Evolutionary conservation across 2,329 filamentous ascomycete species (phyloP), one percentile per base, ranked within the genome.

Genomic region (Chaetomiaceae sp.): DNA sequence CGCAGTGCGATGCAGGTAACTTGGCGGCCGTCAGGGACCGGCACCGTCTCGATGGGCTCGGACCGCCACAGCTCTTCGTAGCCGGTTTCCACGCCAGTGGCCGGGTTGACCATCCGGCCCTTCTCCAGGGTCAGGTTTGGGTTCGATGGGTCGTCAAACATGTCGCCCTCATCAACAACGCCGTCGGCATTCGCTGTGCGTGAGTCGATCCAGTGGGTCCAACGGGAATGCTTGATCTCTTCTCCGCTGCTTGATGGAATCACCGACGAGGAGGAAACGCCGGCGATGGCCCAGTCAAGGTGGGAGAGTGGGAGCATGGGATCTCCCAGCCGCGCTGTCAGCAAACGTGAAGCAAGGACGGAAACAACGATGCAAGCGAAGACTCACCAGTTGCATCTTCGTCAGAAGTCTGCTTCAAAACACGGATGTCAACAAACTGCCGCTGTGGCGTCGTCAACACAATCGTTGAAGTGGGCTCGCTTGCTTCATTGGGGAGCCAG

Each of bases 1-100:
- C 66, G 63, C 36, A 80, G 61, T 29, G 83, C 76, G 2, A 71
- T 59, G 38, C 69, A 72, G n/a, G 44, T 29, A 12, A 43, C 56
- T 55, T 25, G 38, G 1, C 22, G 19, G 12, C 25, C 15, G 56
- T 61, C 9, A 6, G 19, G 17, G 4, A 55, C 27, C 6, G 66
- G 61, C 1, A 64, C 63, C 0, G 68, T 69, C 2, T 69, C 65
- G 2, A 74, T 63, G 3, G 68, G 61, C 2, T 72, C 66, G 38
- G 83, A 79, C 1, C 70, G 66, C 85, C 85, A 89, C 2, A 86
- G 64, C 66, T 89, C 86, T 65, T 88, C 84, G 59, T 91, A 89
- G 1, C 69, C 68, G 9, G 75, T 75, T 36, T 75, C 65, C 1
- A 62, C 38, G 0, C 78, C 77, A 1, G 79, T 81, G 1, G 67